Evolutionary conservation across 2,329 filamentous ascomycete genomes (phyloP), one percentile per base, ranked within the genome.

Genomic region (Macrophomina phaseolina): DNA sequence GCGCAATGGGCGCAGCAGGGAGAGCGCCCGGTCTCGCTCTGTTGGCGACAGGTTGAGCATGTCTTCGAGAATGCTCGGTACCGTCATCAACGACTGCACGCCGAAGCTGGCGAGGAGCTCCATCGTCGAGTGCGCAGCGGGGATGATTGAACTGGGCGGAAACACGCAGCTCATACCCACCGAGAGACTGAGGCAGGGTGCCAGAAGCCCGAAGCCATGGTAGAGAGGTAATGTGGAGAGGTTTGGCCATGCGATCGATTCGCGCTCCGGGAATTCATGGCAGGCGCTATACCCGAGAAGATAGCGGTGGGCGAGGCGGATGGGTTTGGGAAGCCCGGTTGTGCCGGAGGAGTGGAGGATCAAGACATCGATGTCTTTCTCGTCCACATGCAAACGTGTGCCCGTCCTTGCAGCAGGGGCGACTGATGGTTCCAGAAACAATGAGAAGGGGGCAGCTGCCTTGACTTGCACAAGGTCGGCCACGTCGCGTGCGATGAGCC

Each of bases 301-400:
- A 46, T 76, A 73, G 38, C 72, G 70, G 38, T 78, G 75, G 1
- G 73, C 69, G 11, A 76, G 70, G 14, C 68, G 69, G 46, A 79
- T 79, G 5, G 77, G 75, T 63, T 79, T 80, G 9, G 78, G 77
- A 12, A 76, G 65, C 38, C 77, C 77, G 1, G 77, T 79, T 5
- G 76, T 78, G 0, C 77, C 77, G 0, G 77, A 78, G 4, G 75
- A 77, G 66, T 79, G 77, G 4, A 79, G 69, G 4, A 52, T 52
- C 4, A 63, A 14, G 8, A 51, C 46, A 11, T 63, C 51, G 4
- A 8, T 4, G 12, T 63, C 46, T 1, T 16, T 30, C 30, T 63
- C 60, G 12, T 32, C 45, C 6, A 51, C 46, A 3, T 9, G 16
- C 14, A 55, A 5, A 5, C 34, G 55, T 1, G 9, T 5, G 18